Evolutionary conservation across 2,329 filamentous ascomycete genomes (phyloP), one percentile per base, ranked within the genome.

Genomic region (Phialophora chinensis): DNA sequence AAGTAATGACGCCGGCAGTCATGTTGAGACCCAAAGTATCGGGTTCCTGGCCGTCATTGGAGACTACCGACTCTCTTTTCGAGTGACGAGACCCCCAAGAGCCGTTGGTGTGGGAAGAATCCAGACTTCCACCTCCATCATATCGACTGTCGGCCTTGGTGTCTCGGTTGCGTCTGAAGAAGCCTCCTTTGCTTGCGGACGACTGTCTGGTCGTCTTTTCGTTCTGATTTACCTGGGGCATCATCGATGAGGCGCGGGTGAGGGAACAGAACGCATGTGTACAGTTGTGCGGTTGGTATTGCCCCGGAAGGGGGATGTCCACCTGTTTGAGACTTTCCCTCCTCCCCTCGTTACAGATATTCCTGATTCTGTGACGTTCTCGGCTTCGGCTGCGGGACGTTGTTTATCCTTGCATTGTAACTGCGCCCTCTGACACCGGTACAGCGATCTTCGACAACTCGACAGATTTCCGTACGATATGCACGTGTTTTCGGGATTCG

Each of bases 101-200:
- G 71, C 86, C 85, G 73, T 85, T 79, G 68, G 85, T 88, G 73
- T 83, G 81, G 60, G 54, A 63, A 17, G 87, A 62, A 23, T 70
- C 59, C 49, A 64, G 58, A 65, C 68, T 60, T 33, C 61, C 54
- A 54, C 53, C 56, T 61, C 86, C 84, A 77, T 87, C 86, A 69
- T 80, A 78, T 74, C 84, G 83, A 77, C 88, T 86, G 77, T 88
- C 88, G 74, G 87, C 86, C 73, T 85, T 84, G 79, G 89, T 91
- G 79, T 96, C 90, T 82, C 92, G 95, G 81, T 85, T 91, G 76
- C 93, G 88, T 75, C 92, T 93, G 82, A 97, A 97, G 83, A 97
- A 92, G 69, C 90, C 92, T 77, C 90, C 92, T 77, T 90, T 90
- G 77, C 88, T 86, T 76, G 88, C 90, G 75, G 91, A 93, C 71